Evolutionary conservation across 257 asterid species (phyloP).

Genomic region (Solanum chiquidenum): DNA sequence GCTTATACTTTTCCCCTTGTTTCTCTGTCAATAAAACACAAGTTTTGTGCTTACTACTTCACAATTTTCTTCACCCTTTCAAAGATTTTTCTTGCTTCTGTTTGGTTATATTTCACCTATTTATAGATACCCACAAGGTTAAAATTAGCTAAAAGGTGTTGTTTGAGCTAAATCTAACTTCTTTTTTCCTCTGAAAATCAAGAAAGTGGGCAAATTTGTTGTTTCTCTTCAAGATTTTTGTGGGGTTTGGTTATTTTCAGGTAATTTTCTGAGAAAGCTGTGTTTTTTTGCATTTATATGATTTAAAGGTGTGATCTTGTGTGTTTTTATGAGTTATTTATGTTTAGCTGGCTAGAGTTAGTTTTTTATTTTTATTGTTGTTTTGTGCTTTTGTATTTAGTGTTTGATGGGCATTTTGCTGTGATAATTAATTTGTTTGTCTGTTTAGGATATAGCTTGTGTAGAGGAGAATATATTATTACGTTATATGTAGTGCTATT

Average conservation of each 20-base stretch:
- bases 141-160: neutral
- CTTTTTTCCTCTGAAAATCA: constrained; percentile 1
- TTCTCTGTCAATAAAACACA: neutral
- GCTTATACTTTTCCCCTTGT: neutral
- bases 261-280: neutral
- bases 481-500: neutral
- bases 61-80: neutral
- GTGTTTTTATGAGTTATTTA: neutral
- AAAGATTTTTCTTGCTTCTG: neutral
- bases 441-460: neutral
- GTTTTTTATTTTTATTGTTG: neutral
- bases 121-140: neutral
- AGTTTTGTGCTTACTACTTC: constrained; percentile 1
- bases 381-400: neutral
- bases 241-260: neutral
- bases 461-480: neutral
- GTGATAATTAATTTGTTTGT: neutral
- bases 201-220: neutral
- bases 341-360: neutral
- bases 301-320: neutral
- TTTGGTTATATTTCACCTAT: neutral
- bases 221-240: neutral
- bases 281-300: neutral
- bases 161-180: neutral
- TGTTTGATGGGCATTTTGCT: neutral